Percentiles rank a stretch among this genome's conserved stretches.
Conservation (phyloP, 768 basidiomycete species). For the Hydnomerulius pinastri region DNA sequence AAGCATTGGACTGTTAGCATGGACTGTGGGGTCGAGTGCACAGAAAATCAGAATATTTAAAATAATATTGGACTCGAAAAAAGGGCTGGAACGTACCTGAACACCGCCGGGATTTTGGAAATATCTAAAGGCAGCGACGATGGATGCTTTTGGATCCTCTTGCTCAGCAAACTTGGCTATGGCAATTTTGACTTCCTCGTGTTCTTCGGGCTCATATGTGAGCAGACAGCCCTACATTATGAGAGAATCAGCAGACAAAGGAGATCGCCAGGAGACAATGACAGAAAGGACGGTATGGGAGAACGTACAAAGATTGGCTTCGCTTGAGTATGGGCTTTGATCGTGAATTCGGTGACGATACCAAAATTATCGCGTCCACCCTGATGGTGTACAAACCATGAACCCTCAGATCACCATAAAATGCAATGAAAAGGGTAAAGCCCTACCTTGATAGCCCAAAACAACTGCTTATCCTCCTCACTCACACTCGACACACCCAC, state of each 20-base stretch:
- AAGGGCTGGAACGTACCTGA: slow-evolving; percentile 2
- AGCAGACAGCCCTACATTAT: slow-evolving; percentile 11
- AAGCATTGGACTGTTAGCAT: slow-evolving; percentile 5
- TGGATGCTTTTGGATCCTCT: slow-evolving; percentile 11
- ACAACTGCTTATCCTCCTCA: slow-evolving; percentile 5
- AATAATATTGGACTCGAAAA: background rate
- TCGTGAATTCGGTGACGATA: slow-evolving; percentile 27
- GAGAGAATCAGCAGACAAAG: background rate
- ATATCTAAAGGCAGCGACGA: slow-evolving; percentile 8
- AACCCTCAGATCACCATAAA: background rate
- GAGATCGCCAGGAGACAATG: background rate
- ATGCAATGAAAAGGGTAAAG: too few species aligned
- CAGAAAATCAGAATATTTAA: background rate
- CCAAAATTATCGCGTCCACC: slow-evolving; percentile 31
- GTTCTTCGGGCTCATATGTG: slow-evolving; percentile 1
- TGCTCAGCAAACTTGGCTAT: slow-evolving; percentile 2
- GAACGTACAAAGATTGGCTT: slow-evolving; percentile 9
- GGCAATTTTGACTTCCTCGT: slow-evolving; percentile 2
- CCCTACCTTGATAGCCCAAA: slow-evolving; percentile 10
- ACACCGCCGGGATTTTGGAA: background rate
- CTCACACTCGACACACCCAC: slow-evolving; percentile 1
- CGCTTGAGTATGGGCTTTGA: slow-evolving; percentile 19
- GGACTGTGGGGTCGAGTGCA: background rate
- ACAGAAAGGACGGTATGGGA: background rate
- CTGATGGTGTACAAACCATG: slow-evolving; percentile 1